Evolutionary conservation across 108 stramenopile species (phyloP), one percentile per base, ranked within the genome.

Genomic region (Stephanodiscus minutulus): DNA sequence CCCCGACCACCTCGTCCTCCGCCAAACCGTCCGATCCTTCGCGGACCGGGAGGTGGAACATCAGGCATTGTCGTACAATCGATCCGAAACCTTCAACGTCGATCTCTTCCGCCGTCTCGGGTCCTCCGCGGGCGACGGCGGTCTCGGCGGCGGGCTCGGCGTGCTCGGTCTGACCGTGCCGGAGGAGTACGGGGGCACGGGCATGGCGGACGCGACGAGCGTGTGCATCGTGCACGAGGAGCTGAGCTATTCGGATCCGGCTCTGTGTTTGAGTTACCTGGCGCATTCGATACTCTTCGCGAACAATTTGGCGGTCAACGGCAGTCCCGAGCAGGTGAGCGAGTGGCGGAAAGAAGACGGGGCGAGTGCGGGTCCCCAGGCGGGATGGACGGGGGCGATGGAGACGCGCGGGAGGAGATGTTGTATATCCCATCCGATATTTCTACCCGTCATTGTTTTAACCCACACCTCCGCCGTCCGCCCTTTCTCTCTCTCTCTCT

Each of bases 241-340:
- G 74, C 69, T 99, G 25, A 84, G 89, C 21, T 98, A 98, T 64
- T 82, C 90, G 25, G 99, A 99, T 81, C 99, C 99, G 1, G 97
- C 96, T 25, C 95, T 98, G 57, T 98, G 98, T 84, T 71, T 99
- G 62, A 88, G 92, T 28, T 99, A 98, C 76, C 74, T 99, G 59
- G 99, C 97, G 13, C 97, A 98, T 83, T 93, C 93, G 11, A 69
- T 91, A 31, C 44, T 91, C 13, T 87, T 95, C 59, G 85, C 89
- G 27, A 96, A 97, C 77, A 97, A 98, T 79, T 77, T 97, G 44
- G 66, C 81, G 46, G 83, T 86, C 55, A 98, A 98, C 84, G 97
- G 86, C 55, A 87, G 39, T 59, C 59, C 83, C 13, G 91, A 84
- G 22, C 98, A 98, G 81, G 74, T 74, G 37, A 86, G 90, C 29